Conservation (phyloP, 2,329 filamentous ascomycete species). For the Trichoderma koningii region DNA sequence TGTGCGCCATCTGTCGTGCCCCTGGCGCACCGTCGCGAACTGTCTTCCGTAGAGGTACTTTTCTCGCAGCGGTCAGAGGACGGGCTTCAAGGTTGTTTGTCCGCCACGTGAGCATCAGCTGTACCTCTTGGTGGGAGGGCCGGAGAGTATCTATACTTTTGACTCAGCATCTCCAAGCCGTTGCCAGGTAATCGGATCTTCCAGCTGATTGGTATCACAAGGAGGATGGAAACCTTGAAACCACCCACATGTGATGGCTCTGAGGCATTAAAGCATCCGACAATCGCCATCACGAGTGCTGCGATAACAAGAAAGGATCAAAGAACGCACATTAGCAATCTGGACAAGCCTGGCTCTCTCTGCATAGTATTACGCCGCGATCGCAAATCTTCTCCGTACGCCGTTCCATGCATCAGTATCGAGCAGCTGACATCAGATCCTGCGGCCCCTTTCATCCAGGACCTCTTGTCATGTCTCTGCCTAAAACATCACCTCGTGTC, state of each 20-base stretch:
- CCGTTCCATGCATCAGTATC: conserved; percentile 8
- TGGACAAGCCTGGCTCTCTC: neutral
- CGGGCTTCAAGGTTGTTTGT: neutral
- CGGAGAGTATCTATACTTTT: neutral
- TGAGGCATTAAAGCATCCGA: neutral
- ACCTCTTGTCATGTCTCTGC: neutral
- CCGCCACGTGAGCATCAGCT: conserved; percentile 20
- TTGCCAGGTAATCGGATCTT: neutral
- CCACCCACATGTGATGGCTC: neutral
- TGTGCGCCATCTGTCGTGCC: neutral
- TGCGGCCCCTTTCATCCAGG: neutral
- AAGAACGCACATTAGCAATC: neutral
- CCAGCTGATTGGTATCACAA: neutral
- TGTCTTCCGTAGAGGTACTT: no score
- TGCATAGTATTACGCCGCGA: neutral
- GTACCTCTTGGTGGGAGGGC: neutral
- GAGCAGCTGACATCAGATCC: conserved; percentile 26
- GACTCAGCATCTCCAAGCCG: neutral
- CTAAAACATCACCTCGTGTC: neutral
- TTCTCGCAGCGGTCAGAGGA: conserved; percentile 24
- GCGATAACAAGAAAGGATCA: no score
- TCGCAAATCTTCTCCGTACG: neutral
- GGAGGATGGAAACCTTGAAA: neutral
- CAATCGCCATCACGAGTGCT: no score
- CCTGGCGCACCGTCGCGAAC: neutral